A percentile compares a stretch with the other conserved stretches of the same genome.
phyloP scores from a whole-genome alignment of 1,139 yeast species.

The Arxiozyma telluris region DNA sequence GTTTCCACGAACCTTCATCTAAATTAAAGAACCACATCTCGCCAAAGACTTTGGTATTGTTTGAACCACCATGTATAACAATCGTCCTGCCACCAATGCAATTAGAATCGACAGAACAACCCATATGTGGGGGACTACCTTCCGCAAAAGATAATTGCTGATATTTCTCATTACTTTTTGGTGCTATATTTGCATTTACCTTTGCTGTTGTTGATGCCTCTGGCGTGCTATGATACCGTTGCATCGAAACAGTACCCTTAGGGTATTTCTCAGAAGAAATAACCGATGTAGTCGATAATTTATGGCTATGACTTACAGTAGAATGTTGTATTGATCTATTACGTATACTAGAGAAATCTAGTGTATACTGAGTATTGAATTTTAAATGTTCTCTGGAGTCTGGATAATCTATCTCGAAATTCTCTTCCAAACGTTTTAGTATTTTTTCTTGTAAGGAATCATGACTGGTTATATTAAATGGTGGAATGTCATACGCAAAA shows the following conservation, averaged over 20 bases:
- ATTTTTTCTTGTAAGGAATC: constrained; percentile 11
- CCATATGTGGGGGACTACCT: neutral
- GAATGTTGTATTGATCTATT: neutral
- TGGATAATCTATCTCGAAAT: constrained; percentile 15
- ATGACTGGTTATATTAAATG: constrained; percentile 10
- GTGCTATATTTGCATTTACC: neutral
- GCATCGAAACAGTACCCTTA: neutral
- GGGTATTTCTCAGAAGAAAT: neutral
- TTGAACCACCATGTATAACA: constrained; percentile 41
- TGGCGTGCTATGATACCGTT: neutral
- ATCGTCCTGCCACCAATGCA: constrained; percentile 16
- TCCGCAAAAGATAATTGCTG: neutral
- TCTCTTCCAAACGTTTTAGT: constrained; percentile 14
- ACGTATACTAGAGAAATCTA: neutral
- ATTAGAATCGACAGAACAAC: neutral
- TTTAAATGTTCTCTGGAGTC: neutral
- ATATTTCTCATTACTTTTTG: neutral
- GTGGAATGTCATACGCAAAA: constrained; percentile 26
- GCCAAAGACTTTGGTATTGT: constrained; percentile 33
- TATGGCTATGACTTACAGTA: neutral
- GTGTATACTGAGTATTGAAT: neutral
- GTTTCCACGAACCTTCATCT: constrained; percentile 35
- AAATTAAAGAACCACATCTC: constrained; percentile 44
- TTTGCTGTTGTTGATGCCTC: neutral
- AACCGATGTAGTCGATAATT: neutral